A percentile compares a stretch with the other conserved stretches of the same genome.
Evolutionary conservation across 2,329 filamentous ascomycete species (phyloP).

Genomic region (Pseudopyricularia javanii): DNA sequence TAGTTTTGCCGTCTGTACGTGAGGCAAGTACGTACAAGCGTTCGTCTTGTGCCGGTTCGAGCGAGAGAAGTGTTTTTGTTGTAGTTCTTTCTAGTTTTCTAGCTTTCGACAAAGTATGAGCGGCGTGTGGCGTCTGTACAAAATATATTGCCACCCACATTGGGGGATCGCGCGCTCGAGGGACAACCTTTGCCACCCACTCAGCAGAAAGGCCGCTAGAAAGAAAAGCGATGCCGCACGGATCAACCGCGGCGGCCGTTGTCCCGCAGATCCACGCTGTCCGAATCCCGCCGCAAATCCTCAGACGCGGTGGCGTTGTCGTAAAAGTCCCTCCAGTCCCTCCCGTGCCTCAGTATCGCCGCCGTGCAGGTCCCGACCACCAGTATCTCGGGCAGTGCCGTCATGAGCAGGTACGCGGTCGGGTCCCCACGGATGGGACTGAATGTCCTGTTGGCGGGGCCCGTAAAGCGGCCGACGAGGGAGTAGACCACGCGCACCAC

Average conservation of each 20-base stretch:
- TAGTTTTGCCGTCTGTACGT: too few relatives aligned
- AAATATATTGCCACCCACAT: too few relatives aligned
- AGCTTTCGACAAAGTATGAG: too few relatives aligned
- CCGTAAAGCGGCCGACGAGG: conserved; percentile 10
- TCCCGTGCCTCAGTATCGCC: conserved; percentile 1
- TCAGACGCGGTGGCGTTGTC: neutral
- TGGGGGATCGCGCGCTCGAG: too few relatives aligned
- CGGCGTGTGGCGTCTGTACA: too few relatives aligned
- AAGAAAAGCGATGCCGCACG: neutral
- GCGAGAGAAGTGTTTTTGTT: too few relatives aligned
- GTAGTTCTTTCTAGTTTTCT: too few relatives aligned
- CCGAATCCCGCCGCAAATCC: neutral
- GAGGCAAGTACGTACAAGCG: too few relatives aligned
- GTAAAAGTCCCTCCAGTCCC: neutral
- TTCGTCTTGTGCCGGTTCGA: too few relatives aligned
- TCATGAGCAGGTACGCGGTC: conserved; percentile 18
- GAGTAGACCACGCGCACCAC: conserved; percentile 14
- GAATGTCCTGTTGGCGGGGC: conserved; percentile 1
- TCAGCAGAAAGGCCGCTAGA: too few relatives aligned
- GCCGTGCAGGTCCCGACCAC: conserved; percentile 9
- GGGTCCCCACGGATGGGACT: conserved; percentile 8
- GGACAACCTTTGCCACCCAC: too few relatives aligned
- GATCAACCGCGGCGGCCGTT: neutral
- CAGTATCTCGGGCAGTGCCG: conserved; percentile 16
- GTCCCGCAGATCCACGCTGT: neutral